A percentile compares a stretch with the other conserved stretches of the same genome.
phyloP scores from a whole-genome alignment of 148 eudicot species.

The Nepenthes mirabilis region DNA sequence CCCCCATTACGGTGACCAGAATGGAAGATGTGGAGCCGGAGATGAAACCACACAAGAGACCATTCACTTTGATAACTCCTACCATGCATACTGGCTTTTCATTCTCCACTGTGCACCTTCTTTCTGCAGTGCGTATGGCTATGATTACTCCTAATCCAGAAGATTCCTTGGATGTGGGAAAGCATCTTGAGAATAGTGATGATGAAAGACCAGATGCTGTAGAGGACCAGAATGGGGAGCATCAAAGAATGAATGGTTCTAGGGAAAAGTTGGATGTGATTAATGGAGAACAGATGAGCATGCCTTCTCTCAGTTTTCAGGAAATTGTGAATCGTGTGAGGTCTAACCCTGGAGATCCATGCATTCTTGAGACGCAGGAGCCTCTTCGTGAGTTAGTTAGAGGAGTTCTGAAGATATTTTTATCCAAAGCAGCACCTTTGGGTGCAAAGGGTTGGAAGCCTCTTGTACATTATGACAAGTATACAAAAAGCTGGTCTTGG shows the following conservation, averaged over 20 bases:
- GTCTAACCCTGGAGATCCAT: slow-evolving; percentile 82
- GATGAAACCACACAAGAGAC: slow-evolving; percentile 47
- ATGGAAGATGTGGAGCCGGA: slow-evolving; percentile 49
- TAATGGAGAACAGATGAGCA: slow-evolving; percentile 24
- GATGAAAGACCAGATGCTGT: slow-evolving; percentile 6
- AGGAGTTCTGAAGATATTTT: slow-evolving; percentile 78
- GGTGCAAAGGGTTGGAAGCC: slow-evolving; percentile 98
- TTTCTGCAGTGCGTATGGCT: slow-evolving; percentile 82
- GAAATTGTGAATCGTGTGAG: slow-evolving; percentile 77
- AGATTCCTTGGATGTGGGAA: slow-evolving; percentile 30
- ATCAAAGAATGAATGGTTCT: slow-evolving; percentile 26
- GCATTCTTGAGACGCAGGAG: slow-evolving; percentile 84
- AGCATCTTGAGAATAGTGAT: slow-evolving; percentile 28
- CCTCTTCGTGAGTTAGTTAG: slow-evolving; percentile 89
- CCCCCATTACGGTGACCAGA: slow-evolving; percentile 29
- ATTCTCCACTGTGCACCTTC: slow-evolving; percentile 80
- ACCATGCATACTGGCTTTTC: slow-evolving; percentile 72
- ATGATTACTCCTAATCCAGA: slow-evolving; percentile 54
- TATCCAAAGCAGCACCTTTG: slow-evolving; percentile 76
- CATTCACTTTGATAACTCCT: slow-evolving; percentile 57
- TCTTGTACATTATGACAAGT: slow-evolving; percentile 54
- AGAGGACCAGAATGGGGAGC: slow-evolving; percentile 20
- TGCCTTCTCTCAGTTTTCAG: slow-evolving; percentile 58
- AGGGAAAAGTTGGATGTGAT: slow-evolving; percentile 25
- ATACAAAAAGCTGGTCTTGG: slow-evolving; percentile 82